Evolutionary conservation across 768 basidiomycete genomes (phyloP).

Genomic region (Amanita molliuscula): DNA sequence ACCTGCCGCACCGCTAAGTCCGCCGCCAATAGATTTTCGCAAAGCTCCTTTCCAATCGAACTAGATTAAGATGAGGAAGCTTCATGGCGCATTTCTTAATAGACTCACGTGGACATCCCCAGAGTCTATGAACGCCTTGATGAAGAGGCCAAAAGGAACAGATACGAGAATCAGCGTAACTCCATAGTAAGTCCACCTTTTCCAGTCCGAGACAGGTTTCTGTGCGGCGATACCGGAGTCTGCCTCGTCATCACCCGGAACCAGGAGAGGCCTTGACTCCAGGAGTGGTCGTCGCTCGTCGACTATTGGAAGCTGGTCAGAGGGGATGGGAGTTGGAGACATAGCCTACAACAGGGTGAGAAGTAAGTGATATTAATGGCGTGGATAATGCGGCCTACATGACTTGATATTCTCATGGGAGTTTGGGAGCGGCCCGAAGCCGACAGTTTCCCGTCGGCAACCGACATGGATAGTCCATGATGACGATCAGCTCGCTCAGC

Average conservation of each 20-base stretch:
- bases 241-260: too few species aligned
- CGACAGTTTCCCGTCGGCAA: background rate
- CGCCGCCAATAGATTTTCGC: conserved; percentile 80
- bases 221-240: too few species aligned
- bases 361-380: too few species aligned
- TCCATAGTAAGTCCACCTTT: conserved; percentile 13
- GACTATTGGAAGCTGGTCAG: too few species aligned
- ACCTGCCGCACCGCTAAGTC: conserved; percentile 83
- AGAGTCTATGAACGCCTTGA: conserved; percentile 63
- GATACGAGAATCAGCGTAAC: conserved; percentile 24
- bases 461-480: too few species aligned
- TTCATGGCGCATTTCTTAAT: background rate
- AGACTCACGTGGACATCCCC: conserved; percentile 53
- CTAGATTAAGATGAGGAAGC: conserved; percentile 23
- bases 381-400: too few species aligned
- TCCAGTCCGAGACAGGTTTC: background rate
- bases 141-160: conserved; percentile 36
- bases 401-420: too few species aligned
- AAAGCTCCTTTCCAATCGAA: conserved; percentile 76
- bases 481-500: conserved; percentile 7
- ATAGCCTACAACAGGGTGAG: too few species aligned
- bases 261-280: too few species aligned
- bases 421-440: too few species aligned
- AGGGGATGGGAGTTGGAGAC: too few species aligned
- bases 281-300: too few species aligned